Base-by-base conservation (phyloP, 495 filamentous ascomycete species). In the Penicillium bovifimosum region DNA sequence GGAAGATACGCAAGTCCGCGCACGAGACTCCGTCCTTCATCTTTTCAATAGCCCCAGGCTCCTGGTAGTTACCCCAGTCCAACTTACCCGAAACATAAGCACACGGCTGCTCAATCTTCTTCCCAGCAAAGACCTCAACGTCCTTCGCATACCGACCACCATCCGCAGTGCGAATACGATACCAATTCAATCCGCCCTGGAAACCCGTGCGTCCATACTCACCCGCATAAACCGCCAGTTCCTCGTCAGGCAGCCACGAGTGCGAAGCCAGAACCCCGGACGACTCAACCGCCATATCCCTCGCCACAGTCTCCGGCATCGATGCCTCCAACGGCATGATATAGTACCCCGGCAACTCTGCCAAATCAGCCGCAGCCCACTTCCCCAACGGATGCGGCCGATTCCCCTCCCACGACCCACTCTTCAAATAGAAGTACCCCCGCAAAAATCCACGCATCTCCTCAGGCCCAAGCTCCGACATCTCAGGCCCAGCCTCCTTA, bases 131-230 rank as follows among this genome's bases (percentile, higher is more conserved):
- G 1, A 82, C 58, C 17, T 80, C 72, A 47, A 82, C 58, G 52
- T 87, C 85, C 41, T 68, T 65, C 3, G 56, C 65, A 31, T 64
- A 65, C 5, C 47, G 50, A 7, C 71, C 65, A 13, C 68, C 72
- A 14, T 76, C 66, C 47, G 75, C 76, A 6, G 78, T 86, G 45
- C 72, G 70, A 14, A 78, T 77, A 3, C 82, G 75, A 58, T 87
- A 88, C 84, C 84, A 87, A 55, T 86, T 87, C 63, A 87, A 60
- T 0, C 75, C 84, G 2, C 85, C 84, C 65, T 86, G 84, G 63
- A 87, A 88, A 0, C 81, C 81, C n/a, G 77, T 87, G n/a, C 85
- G 76, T 6, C 38, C 52, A 69, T 80, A 86, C 47, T 86, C 83
- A 9, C 65, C 57, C 28, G 74, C 76, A 64, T 86, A 88, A 5